Evolutionary conservation across 805 yeast species (phyloP).

Genomic region (Zygotorulaspora florentina): DNA sequence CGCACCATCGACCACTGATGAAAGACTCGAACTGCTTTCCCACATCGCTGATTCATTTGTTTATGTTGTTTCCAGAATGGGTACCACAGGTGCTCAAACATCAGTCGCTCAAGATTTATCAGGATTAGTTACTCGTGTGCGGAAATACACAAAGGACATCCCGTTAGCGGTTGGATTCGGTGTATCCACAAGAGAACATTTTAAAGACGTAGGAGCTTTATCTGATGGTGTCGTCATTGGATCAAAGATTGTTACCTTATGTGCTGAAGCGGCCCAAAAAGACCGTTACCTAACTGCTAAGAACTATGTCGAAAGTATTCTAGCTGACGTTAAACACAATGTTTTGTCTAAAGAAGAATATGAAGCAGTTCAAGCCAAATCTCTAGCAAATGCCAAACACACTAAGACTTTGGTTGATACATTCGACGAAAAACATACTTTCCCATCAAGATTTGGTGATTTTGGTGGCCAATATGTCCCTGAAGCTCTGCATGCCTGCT

Average conservation of each 20-base stretch:
- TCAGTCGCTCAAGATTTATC: slow-evolving; percentile 61
- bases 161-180: slow-evolving; percentile 98
- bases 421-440: slow-evolving; percentile 60
- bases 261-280: slow-evolving; percentile 61
- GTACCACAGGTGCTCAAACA: slow-evolving; percentile 84
- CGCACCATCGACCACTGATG: slow-evolving; percentile 95
- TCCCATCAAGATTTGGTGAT: slow-evolving; percentile 79
- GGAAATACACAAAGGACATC: slow-evolving; percentile 66
- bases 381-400: slow-evolving; percentile 21
- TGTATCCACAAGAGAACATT: slow-evolving; percentile 90
- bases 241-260: slow-evolving; percentile 67
- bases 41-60: slow-evolving; percentile 91
- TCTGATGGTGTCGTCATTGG: slow-evolving; percentile 98
- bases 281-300: slow-evolving; percentile 58
- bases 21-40: slow-evolving; percentile 71
- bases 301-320: slow-evolving; percentile 62
- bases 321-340: slow-evolving; percentile 50
- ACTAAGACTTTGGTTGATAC: slow-evolving; percentile 25
- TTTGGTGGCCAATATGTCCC: slow-evolving; percentile 99
- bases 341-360: slow-evolving; percentile 36
- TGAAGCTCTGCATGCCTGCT: slow-evolving; percentile 88
- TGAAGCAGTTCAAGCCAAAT: slow-evolving; percentile 33
- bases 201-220: slow-evolving; percentile 64
- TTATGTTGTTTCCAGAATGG: slow-evolving; percentile 97
- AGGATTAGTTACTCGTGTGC: slow-evolving; percentile 67